Base-by-base conservation (phyloP, 805 yeast species). In the Suhomyces vadensis region DNA sequence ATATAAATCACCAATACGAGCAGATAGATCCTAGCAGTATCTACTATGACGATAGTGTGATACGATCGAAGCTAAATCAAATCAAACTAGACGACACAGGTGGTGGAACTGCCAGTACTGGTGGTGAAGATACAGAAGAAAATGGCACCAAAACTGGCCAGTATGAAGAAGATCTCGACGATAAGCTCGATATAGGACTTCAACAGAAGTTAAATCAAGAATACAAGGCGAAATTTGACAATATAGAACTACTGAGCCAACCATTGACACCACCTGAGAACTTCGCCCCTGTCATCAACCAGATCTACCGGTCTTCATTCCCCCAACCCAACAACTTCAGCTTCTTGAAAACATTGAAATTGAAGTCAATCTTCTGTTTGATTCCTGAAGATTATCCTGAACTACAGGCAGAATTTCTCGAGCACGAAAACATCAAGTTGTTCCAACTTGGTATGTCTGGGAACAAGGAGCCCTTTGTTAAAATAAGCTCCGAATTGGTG, bases 361-460 rank as follows among this genome's bases (percentile, higher is more conserved):
- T 94, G 42, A 87, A 83, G 57, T 81, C 92, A 8, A 79, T 94
- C 3, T 67, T 94, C 47, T 88, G 95, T 47, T 73, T 92, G 39
- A 86, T 92, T 10, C 95, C 97, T 0, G 99, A 94, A 59, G 90
- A 85, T 20, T 92, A 92, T 57, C 97, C 99, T 0, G 73, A 69
- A 24, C 88, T 86, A 50, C 89, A 91, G 57, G 53, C 62, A 29
- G 80, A 79, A 39, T 90, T 88, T 57, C 67, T 88, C 46, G 60
- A 73, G 31, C 68, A 73, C 31, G 74, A 88, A 39, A 74, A 74
- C 16, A 89, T 94, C 39, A 67, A 77, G 53, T 72, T 91, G 29
- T 87, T 82, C 58, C 98, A 90, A 63, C 82, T 92, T 29, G 97
- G 97, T 1, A 79, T 94, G 81, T 83, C 94, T 35, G 99, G 98